Evolutionary conservation across 2,329 filamentous ascomycete species (phyloP).

Genomic region (Calonectria naviculata): DNA sequence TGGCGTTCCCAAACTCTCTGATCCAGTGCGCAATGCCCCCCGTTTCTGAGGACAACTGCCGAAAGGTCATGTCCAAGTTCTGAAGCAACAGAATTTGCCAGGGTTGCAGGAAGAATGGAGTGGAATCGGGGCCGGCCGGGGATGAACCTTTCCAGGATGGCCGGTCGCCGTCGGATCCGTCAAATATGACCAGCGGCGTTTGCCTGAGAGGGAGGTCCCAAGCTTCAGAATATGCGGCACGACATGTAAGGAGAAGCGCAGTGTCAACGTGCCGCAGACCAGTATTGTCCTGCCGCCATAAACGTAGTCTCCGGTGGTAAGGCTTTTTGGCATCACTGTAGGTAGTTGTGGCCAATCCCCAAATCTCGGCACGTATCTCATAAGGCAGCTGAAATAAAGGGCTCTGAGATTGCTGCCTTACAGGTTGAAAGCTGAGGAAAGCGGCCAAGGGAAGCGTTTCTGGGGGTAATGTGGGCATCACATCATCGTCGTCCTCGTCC

Average conservation of each 20-base stretch:
- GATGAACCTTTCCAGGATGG: neutral
- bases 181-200: constrained; percentile 4
- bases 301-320: neutral
- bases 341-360: constrained; percentile 1
- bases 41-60: neutral
- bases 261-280: constrained; percentile 4
- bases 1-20: neutral
- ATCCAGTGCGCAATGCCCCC: neutral
- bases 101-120: neutral
- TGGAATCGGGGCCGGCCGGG: neutral
- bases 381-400: neutral
- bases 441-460: neutral
- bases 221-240: constrained; percentile 10
- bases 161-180: neutral
- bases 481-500: neutral
- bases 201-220: constrained; percentile 20
- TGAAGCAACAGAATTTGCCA: constrained; percentile 18
- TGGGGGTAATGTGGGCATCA: neutral
- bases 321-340: neutral
- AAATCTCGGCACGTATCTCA: constrained; percentile 10
- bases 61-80: constrained; percentile 8
- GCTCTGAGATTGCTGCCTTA: neutral
- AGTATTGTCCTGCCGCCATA: constrained; percentile 7
- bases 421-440: neutral
- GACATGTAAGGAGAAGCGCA: constrained; percentile 12